Evolutionary conservation across 192 early-diverging fungal species (phyloP), one percentile per base, ranked within the genome.

Genomic region (Paraglomus brasilianum): DNA sequence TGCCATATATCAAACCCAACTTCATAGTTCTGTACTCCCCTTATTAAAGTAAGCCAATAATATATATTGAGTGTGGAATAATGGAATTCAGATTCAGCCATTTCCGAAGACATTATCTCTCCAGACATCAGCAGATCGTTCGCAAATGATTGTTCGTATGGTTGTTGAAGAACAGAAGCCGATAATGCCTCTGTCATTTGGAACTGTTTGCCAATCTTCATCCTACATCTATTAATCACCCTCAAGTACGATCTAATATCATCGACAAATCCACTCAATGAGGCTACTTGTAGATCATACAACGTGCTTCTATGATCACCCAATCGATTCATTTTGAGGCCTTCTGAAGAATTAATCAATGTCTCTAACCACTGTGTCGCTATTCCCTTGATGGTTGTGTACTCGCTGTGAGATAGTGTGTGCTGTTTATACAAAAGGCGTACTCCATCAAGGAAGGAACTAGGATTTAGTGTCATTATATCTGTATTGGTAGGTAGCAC

Each of bases 141-240:
- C 5, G 42, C 40, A 24, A n/a, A 49, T 17, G 63, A 53, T 8
- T 46, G 62, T n/a, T 70, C 62, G 21, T 78, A 73, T 70, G 38
- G 78, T 73, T 58, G 69, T 72, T 7, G 68, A 57, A 51, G 57
- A 66, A 50, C 72, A 66, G 38, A 74, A 75, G 22, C 68, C 66
- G 30, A 30, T 30, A 30, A 30, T 30, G 72, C 75, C 40, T 77
- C 71, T n/a, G 73, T 55, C 5, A 77, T 57, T 72, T 72, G 74
- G 46, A 85, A 85, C 55, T 82, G 80, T n/a, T 82, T 82, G 22
- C 82, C 83, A 22, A 85, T 80, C 8, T 82, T 70, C 83, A 85
- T 85, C 5, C 83, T 77, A 44, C 78, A 83, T 61, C 83, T 58
- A 65, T 83, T 85, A 38, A 79, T 79, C 3, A 85, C 80, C 21